Conservation (phyloP, 2,329 filamentous ascomycete species). For the Fusarium irregulare region DNA sequence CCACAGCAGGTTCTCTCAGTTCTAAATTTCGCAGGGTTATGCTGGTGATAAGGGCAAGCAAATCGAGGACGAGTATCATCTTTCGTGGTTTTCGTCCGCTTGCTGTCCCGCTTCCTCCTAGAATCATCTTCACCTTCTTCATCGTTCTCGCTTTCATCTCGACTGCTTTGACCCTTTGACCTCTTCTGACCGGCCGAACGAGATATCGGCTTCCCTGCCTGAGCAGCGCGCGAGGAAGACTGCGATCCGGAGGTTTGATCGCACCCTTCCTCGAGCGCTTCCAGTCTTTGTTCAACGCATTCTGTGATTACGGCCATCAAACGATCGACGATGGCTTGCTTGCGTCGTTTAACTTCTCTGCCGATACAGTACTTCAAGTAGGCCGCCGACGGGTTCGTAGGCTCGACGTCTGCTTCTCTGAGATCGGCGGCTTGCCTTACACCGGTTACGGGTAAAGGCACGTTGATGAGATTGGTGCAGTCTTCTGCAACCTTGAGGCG, state of each 20-base stretch:
- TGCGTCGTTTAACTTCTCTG: slow-evolving; percentile 28
- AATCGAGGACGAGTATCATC: slow-evolving; percentile 45
- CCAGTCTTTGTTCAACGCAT: slow-evolving; percentile 37
- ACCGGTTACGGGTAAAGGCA: slow-evolving; percentile 29
- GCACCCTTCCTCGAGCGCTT: slow-evolving; percentile 36
- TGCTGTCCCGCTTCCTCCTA: slow-evolving; percentile 50
- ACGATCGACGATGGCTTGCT: slow-evolving; percentile 18
- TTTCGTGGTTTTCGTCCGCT: slow-evolving; percentile 52
- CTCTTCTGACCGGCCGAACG: slow-evolving; percentile 36
- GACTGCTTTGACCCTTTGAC: slow-evolving; percentile 24
- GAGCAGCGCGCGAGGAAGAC: slow-evolving; percentile 32
- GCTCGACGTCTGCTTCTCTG: slow-evolving; percentile 36
- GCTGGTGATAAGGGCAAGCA: slow-evolving; percentile 54
- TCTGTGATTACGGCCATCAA: slow-evolving; percentile 31
- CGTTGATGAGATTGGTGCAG: slow-evolving; percentile 30
- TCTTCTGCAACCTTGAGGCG: slow-evolving; percentile 23
- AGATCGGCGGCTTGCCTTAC: slow-evolving; percentile 41
- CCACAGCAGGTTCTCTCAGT: slow-evolving; percentile 40
- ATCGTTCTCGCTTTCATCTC: slow-evolving; percentile 46
- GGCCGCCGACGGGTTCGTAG: slow-evolving; percentile 45
- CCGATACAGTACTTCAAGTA: slow-evolving; percentile 35
- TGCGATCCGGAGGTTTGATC: slow-evolving; percentile 25
- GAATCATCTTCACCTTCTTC: slow-evolving; percentile 45
- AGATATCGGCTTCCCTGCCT: slow-evolving; percentile 9
- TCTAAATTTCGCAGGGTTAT: slow-evolving; percentile 46